Percentiles rank a stretch among this genome's conserved stretches.
These are phyloP conservation scores for Brassica rapa DNA, from an alignment of 345 rosid genomes.

Conservation along the genomic window DNA sequence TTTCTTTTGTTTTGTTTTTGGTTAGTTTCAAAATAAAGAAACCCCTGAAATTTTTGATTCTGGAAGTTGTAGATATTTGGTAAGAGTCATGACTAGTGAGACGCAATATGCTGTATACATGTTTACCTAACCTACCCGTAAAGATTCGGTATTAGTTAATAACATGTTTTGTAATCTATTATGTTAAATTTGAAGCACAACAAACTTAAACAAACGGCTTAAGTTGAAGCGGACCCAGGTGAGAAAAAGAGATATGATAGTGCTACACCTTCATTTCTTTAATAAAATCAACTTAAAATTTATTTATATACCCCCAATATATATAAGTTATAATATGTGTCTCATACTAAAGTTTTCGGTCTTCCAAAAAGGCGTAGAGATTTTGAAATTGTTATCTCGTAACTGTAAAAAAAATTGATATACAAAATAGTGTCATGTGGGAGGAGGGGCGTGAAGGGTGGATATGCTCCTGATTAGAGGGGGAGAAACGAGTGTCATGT, in stretches of 20 bases:
- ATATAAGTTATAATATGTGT: not conserved
- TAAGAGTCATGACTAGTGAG: not conserved
- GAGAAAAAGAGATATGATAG: too few species aligned
- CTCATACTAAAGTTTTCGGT: too few species aligned
- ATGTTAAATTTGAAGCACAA: too few species aligned
- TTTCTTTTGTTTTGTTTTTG: not conserved
- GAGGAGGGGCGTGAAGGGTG: constrained; percentile 37
- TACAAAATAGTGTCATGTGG: constrained; percentile 25
- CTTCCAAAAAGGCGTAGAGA: not conserved
- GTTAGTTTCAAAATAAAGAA: not conserved
- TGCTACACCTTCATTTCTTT: too few species aligned
- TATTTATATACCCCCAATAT: too few species aligned
- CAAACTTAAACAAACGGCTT: not conserved
- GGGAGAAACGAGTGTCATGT: constrained; percentile 30
- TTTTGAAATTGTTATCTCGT: not conserved
- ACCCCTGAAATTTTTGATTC: not conserved
- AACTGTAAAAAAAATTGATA: not conserved
- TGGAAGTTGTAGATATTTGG: not conserved
- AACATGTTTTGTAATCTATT: not conserved
- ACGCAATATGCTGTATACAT: not conserved
- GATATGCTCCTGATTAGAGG: constrained; percentile 40
- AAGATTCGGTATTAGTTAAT: not conserved
- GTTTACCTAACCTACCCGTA: not conserved
- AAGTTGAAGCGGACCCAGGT: too few species aligned
- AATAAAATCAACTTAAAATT: too few species aligned